Evolutionary conservation across 148 eudicot species (phyloP), one percentile per base, ranked within the genome.

Genomic region (Linanthus parryae): DNA sequence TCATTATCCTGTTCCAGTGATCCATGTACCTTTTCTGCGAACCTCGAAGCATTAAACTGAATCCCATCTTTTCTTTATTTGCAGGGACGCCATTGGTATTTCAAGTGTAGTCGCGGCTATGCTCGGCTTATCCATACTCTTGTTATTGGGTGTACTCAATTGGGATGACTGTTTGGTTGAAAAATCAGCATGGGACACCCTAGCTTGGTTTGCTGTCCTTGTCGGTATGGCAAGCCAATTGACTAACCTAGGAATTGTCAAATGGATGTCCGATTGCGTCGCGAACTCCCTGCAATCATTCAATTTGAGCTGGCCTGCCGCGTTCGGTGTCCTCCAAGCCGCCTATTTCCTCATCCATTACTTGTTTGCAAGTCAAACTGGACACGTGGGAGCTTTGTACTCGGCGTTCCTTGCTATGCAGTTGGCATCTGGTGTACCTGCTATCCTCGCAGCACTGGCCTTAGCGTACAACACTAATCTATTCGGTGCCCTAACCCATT

Each of bases 61-160:
- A n/a, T n/a, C n/a, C n/a, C n/a, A n/a, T n/a, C n/a, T n/a, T n/a
- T n/a, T n/a, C n/a, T n/a, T n/a, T n/a, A n/a, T n/a, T n/a, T 58
- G 47, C 73, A 90, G 97, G 43, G 97, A 91, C 14, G 56, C 61
- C 54, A 62, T 91, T 59, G 97, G 97, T 19, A 72, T 91, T 49
- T 70, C 97, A 64, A 91, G 97, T 69, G 97, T 91, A 60, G 97
- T 83, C 57, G 95, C 97, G 38, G 97, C 97, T 29, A 91, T 91
- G 97, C 88, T 91, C 41, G 95, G 89, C 20, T 67, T 91, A 60
- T 91, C 97, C 13, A 72, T 86, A 51, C 89, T 91, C 30, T 57
- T 91, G 44, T 73, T 83, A 65, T 47, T 75, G 42, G 95, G 95
- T 55, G 97, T 91, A 35, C 72, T 91, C 4, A 70, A 91, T 19